Evolutionary conservation across 352 stramenopile genomes (phyloP).

Genomic region (Pythium grandisporangium): DNA sequence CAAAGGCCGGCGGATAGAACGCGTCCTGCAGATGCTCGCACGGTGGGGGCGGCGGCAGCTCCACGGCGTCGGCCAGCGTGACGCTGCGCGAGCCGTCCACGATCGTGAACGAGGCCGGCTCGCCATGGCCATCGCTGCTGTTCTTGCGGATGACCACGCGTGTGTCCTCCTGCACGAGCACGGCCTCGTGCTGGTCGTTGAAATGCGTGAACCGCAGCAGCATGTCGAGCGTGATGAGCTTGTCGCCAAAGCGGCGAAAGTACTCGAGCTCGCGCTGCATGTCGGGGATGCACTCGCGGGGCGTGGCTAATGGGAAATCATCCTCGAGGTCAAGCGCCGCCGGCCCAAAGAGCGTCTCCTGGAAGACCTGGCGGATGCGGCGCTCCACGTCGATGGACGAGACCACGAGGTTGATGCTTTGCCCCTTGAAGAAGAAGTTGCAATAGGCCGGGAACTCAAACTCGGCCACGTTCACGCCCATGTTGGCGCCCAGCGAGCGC

Average conservation of each 20-base stretch:
- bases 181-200: slow-evolving; percentile 45
- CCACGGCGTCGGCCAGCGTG: slow-evolving; percentile 43
- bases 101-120: slow-evolving; percentile 53
- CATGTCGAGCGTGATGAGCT: slow-evolving; percentile 83
- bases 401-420: slow-evolving; percentile 84
- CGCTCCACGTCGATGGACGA: slow-evolving; percentile 64
- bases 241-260: slow-evolving; percentile 87
- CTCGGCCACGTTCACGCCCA: slow-evolving; percentile 94
- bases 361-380: slow-evolving; percentile 81
- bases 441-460: slow-evolving; percentile 98
- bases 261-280: slow-evolving; percentile 82
- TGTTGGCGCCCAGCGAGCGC: slow-evolving; percentile 88
- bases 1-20: slow-evolving; percentile 93
- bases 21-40: slow-evolving; percentile 32
- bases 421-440: slow-evolving; percentile 94
- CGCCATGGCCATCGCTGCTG: no score
- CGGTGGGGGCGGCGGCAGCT: slow-evolving; percentile 30
- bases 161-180: slow-evolving; percentile 47
- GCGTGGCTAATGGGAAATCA: slow-evolving; percentile 67
- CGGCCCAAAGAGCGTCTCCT: slow-evolving; percentile 85
- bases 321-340: slow-evolving; percentile 53
- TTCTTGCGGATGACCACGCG: slow-evolving; percentile 64
- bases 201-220: slow-evolving; percentile 86
- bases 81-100: slow-evolving; percentile 50
- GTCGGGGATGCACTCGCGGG: slow-evolving; percentile 49